Base-by-base conservation (phyloP, 306 rosid genomes). In the Gynostemma pentaphyllum region DNA sequence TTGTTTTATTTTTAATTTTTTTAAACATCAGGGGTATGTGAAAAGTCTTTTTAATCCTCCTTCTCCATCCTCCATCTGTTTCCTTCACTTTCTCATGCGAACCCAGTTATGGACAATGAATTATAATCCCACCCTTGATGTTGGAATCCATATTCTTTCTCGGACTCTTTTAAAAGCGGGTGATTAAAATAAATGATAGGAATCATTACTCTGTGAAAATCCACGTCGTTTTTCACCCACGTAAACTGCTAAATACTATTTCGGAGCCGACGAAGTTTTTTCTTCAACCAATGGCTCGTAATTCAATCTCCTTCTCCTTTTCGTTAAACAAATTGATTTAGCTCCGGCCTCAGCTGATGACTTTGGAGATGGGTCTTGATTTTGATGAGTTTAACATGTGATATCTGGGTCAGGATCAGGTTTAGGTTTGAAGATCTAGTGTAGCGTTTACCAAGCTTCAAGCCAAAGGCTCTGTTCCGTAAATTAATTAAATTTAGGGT, bases 111-210 rank as follows among this genome's bases (percentile, higher is more conserved):
- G 74, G 88, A 47, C 99, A 88, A 1, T 96, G 99, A 42, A 92
- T 86, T 14, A 84, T 92, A 26, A 92, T 84, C 49, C 94, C 99
- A 8, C 99, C n/a, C 96, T 9, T 80, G 76, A 63, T 88, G 99
- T 1, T 79, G 57, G 46, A 66, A 88, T 67, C 99, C 99, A 61
- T 74, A 92, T 71, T 88, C 87, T 18, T 76, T 9, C 78, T 92
- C 96, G 1, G 99, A 73, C 30, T 88, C 95, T 44, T 64, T 81
- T 27, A 92, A 66, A 51, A 92, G 68, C 0, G 96, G 99, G 46
- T 92, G 99, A 74, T 88, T 92, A 34, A 82, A 88, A 76, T 88
- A 92, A 7, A 92, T 75, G 70, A 88, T 95, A 2, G 99, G 99
- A 52, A 92, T 88, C 74, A 88, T n/a, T 2, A 86, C 95, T 0